A percentile compares a stretch with the other conserved stretches of the same genome.
Conservation (phyloP, 2,329 filamentous ascomycete species). For the Colletotrichum sp. region DNA sequence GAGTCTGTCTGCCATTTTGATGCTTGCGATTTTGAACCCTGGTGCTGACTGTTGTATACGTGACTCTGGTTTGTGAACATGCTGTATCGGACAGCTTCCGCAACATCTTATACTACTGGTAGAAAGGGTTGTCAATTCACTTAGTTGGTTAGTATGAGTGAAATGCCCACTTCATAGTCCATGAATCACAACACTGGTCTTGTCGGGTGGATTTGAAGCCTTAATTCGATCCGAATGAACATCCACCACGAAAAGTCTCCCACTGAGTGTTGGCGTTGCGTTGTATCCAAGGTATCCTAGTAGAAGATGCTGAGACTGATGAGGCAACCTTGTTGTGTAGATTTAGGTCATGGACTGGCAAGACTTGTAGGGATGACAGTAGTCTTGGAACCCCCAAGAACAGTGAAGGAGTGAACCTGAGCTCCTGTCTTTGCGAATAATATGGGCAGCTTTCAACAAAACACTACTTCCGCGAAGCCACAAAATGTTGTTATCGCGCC, state of each 20-base stretch:
- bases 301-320: background rate
- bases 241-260: accelerated
- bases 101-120: background rate
- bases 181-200: background rate
- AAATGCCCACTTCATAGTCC: background rate
- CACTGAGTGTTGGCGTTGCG: background rate
- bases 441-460: background rate
- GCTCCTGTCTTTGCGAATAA: background rate
- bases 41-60: background rate
- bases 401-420: background rate
- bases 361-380: background rate
- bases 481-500: background rate
- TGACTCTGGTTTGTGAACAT: background rate
- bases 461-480: background rate
- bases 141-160: background rate
- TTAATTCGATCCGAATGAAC: background rate
- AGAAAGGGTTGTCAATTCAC: background rate
- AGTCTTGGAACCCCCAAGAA: background rate
- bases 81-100: background rate
- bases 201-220: background rate
- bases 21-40: background rate
- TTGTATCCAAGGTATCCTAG: background rate
- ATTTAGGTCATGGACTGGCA: background rate
- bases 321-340: background rate
- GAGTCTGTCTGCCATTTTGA: background rate